phyloP scores from a whole-genome alignment of 2,329 filamentous ascomycete genomes.

The Trichoderma sp. region DNA sequence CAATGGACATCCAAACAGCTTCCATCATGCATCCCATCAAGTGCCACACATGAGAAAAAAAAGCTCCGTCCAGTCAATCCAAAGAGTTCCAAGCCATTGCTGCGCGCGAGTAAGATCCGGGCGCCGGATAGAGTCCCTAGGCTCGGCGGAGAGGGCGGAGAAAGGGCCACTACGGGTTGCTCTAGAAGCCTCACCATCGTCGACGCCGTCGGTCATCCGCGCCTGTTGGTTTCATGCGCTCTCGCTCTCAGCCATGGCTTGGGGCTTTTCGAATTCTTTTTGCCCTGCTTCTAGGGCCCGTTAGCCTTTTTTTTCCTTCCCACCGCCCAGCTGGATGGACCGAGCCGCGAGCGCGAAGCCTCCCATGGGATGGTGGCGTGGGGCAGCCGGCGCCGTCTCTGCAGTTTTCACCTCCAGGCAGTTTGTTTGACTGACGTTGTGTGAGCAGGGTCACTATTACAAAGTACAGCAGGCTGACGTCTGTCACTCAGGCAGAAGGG shows the following conservation, averaged over 20 bases:
- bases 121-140: constrained; percentile 21
- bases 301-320: not conserved
- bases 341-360: constrained; percentile 14
- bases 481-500: not conserved
- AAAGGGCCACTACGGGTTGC: constrained; percentile 11
- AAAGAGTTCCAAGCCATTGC: not conserved
- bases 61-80: not conserved
- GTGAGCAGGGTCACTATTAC: not conserved
- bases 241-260: too few species aligned
- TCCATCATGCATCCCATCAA: too few species aligned
- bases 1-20: too few species aligned
- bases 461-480: not conserved
- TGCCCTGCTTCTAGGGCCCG: not conserved
- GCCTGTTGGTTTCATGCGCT: not conserved
- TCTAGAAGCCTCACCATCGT: constrained; percentile 12
- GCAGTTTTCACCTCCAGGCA: not conserved
- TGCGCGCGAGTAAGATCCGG: constrained; percentile 18
- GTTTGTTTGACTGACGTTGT: not conserved
- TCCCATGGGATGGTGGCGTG: constrained; percentile 20
- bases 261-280: too few species aligned
- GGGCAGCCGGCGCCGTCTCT: constrained; percentile 14
- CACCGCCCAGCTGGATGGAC: constrained; percentile 23
- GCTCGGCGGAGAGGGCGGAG: constrained; percentile 8
- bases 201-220: not conserved
- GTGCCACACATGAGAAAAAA: too few species aligned